Base-by-base conservation (phyloP, 2,329 filamentous ascomycete species). In the Colletotrichum acutatum region DNA sequence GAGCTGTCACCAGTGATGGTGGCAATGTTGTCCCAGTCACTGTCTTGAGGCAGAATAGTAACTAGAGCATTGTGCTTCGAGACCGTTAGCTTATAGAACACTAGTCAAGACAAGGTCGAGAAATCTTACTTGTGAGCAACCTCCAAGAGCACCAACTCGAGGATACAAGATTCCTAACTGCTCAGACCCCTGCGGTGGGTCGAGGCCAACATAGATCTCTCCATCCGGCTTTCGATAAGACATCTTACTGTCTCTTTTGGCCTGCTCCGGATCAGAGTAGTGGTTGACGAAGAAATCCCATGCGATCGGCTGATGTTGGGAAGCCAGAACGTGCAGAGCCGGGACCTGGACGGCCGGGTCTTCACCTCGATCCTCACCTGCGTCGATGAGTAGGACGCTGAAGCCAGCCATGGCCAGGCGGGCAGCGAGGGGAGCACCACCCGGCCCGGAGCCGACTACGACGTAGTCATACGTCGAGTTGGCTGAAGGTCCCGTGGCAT, bases 281-380 rank as follows among this genome's bases (percentile, higher is more conserved):
- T 92, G 90, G 66, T 87, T 86, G 68, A 92, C 89, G 74, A 86
- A 92, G 79, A 88, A 91, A 80, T 90, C 86, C 90, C 90, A 92
- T 2, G 34, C 19, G 6, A 71, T 68, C 4, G 63, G 64, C 32
- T 71, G 56, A 22, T 71, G 54, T 64, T 68, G 63, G 24, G 63
- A 67, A 7, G 68, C 37, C 34, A 71, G 22, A 32, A 65, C 59
- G 34, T 42, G 37, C 2, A 42, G 1, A 42, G 37, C 37, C 16
- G 37, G 37, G 7, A 42, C 37, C 37, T 42, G 37, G 37, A 42
- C 37, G 16, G 37, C 37, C 16, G 37, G 37, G 37, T 42, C 37
- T 19, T 42, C 16, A 6, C 37, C 37, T 7, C 37, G 37, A 7
- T 42, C 37, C 37, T 42, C 37, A 0, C 37, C 37, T 14, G 37